Evolutionary conservation across 768 basidiomycete genomes (phyloP), one percentile per base, ranked within the genome.

Genomic region (Galerina marginata): DNA sequence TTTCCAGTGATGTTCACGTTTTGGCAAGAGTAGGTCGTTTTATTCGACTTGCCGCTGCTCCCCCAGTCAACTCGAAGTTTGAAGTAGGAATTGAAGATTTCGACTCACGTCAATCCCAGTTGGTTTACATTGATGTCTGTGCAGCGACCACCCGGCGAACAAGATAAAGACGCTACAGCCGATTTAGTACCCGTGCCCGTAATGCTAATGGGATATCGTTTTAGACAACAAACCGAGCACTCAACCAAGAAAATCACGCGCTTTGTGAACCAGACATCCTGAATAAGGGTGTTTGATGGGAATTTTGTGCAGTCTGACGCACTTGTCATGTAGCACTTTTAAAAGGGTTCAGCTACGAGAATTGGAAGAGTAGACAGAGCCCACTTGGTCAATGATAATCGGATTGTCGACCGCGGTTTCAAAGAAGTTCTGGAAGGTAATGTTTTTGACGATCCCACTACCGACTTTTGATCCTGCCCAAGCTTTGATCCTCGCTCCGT

Each of bases 401-500:
- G 88, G 87, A 62, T 84, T 79, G 59, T 86, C 85, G 44, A 86
- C 84, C 40, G 84, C 81, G 52, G 72, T 77, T 60, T 83, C 83
- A 16, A 77, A 60, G 69, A 86, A 86, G 60, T 78, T 74, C 16
- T 70, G 63, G 69, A 84, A 87, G 0, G 83, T 84, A 67, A 86
- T 72, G 62, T 86, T 86, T 68, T 81, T 79, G 45, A 86, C 85
- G 47, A 84, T 80, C 7, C 85, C 86, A 39, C 81, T 78, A 3
- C 87, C 86, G 26, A 86, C 84, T 53, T 81, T 79, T 14, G 79
- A 75, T 4, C 87, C 88, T 5, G 86, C 87, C 77, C 82, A 90
- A 0, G 86, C 83, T 69, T 90, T 90, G 72, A 89, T 89, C 36
- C 88, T 78, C 1, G 86, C 87, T 1, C 87, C 88, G 62, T 89